A percentile compares a stretch with the other conserved stretches of the same genome.
phyloP scores from a whole-genome alignment of 179 eudicot genomes.

The Drosera spatulata region DNA sequence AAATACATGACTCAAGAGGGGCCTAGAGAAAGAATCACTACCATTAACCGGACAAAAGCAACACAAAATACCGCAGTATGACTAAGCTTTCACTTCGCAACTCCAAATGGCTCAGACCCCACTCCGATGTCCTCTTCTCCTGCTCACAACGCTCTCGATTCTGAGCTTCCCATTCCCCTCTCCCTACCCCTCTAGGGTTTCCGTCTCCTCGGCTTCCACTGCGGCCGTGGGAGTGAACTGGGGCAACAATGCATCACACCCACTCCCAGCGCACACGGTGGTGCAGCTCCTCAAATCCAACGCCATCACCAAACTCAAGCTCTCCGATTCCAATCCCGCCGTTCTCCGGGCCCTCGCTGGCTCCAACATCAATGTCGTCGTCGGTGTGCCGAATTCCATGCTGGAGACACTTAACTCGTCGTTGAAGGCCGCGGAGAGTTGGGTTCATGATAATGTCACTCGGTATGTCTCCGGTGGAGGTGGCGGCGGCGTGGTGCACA shows the following conservation, averaged over 20 bases:
- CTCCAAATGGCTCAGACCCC: no score
- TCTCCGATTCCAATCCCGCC: constrained; percentile 53
- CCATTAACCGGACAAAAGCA: no score
- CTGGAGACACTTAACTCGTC: constrained; percentile 56
- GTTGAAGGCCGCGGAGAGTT: constrained; percentile 50
- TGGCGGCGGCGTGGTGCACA: constrained; percentile 21
- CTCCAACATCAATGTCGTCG: constrained; percentile 41
- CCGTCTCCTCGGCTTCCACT: no score
- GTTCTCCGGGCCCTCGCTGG: constrained; percentile 57
- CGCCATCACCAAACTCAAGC: constrained; percentile 54
- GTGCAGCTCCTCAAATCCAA: constrained; percentile 61
- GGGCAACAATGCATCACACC: constrained; percentile 80
- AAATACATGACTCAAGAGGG: no score
- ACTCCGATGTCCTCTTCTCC: background rate
- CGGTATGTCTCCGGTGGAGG: constrained; percentile 38
- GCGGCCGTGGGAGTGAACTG: constrained; percentile 68
- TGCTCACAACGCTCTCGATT: background rate
- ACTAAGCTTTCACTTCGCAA: no score
- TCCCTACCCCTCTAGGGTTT: constrained; percentile 6
- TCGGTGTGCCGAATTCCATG: constrained; percentile 77
- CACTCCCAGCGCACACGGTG: constrained; percentile 55
- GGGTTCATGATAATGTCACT: constrained; percentile 86
- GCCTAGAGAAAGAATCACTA: no score
- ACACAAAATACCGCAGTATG: no score
- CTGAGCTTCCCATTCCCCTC: background rate